A percentile compares a stretch with the other conserved stretches of the same genome.
Conservation (phyloP, 2,329 filamentous ascomycete species). For the Pyrenochaeta sp. region DNA sequence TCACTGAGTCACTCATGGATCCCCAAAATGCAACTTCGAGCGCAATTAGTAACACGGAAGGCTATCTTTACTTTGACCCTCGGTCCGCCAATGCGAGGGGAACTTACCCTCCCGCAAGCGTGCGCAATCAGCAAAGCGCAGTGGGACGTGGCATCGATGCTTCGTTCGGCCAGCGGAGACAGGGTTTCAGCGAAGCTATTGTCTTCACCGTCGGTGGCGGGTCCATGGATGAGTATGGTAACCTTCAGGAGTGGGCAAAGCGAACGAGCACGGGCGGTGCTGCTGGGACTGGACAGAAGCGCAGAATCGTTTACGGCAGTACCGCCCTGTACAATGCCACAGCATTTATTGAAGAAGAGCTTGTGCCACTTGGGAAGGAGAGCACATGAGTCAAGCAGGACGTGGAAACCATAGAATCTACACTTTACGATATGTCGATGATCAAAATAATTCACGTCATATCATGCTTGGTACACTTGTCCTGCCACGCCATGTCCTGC, state of each 20-base stretch:
- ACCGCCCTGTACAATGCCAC: constrained; percentile 75
- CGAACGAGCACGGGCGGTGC: constrained; percentile 69
- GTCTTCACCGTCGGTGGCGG: constrained; percentile 94
- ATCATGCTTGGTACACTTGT: not conserved
- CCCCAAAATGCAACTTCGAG: constrained; percentile 87
- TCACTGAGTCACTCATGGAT: constrained; percentile 98
- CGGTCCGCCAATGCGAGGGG: constrained; percentile 91
- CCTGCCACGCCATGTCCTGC: too few relatives aligned
- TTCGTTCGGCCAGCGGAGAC: constrained; percentile 88
- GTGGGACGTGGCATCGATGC: constrained; percentile 71
- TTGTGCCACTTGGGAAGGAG: constrained; percentile 66
- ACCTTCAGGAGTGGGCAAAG: constrained; percentile 93
- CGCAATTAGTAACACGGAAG: constrained; percentile 94
- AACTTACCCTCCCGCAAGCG: constrained; percentile 83
- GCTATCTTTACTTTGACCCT: constrained; percentile 97
- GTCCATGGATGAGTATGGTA: constrained; percentile 99
- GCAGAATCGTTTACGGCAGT: constrained; percentile 87
- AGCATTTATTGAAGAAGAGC: constrained; percentile 67
- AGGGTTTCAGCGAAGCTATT: constrained; percentile 88
- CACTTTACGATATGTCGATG: not conserved
- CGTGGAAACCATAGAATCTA: not conserved
- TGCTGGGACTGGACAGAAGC: constrained; percentile 65
- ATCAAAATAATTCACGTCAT: not conserved
- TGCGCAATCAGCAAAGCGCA: constrained; percentile 51
- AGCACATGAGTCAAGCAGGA: constrained; percentile 28